Conservation (phyloP, 345 rosid genomes). For the Euphorbia lathyris region DNA sequence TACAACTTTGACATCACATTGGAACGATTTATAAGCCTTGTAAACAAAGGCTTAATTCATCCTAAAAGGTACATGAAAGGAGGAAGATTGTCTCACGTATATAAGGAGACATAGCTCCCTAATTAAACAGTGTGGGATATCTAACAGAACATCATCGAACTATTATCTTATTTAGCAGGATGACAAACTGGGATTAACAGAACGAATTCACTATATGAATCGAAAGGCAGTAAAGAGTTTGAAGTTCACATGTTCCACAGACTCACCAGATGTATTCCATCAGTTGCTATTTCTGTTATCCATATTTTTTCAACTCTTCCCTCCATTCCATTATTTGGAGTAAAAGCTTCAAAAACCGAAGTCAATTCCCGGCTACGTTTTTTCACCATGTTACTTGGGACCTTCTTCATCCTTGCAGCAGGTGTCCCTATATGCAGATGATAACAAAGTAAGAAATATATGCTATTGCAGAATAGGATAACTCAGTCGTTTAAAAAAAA, state of each 20-base stretch:
- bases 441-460: background rate
- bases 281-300: slow-evolving; percentile 87
- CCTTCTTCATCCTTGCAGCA: slow-evolving; percentile 97
- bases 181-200: too few species aligned
- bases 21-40: too few species aligned
- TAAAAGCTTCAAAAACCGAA: slow-evolving; percentile 78
- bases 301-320: slow-evolving; percentile 85
- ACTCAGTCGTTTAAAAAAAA: background rate
- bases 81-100: too few species aligned
- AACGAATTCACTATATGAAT: too few species aligned
- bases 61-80: too few species aligned
- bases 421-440: slow-evolving; percentile 60
- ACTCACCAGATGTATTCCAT: slow-evolving; percentile 83
- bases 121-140: too few species aligned
- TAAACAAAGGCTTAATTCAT: too few species aligned
- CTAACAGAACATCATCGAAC: too few species aligned
- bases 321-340: slow-evolving; percentile 78
- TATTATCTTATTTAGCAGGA: too few species aligned
- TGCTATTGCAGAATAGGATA: background rate
- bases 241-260: background rate
- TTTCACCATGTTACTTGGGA: slow-evolving; percentile 76
- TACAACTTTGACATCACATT: too few species aligned
- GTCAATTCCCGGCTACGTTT: slow-evolving; percentile 90
- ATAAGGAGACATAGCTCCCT: too few species aligned
- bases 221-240: background rate